Conservation (phyloP, 1,139 yeast genomes). For the Candida smagusa region DNA sequence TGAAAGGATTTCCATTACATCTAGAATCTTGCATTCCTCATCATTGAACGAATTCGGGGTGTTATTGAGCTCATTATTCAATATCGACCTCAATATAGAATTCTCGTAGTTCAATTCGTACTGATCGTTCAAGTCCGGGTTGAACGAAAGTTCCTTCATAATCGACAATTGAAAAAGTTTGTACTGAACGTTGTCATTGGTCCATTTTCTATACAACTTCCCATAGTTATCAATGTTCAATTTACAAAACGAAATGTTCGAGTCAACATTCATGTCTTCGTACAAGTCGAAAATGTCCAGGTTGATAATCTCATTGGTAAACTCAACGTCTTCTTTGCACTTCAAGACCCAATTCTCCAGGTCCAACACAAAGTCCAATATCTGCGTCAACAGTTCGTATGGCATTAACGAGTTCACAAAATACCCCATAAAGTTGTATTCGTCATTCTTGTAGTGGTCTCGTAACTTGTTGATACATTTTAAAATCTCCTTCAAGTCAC, state of each 20-base stretch:
- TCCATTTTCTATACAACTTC: conserved; percentile 7
- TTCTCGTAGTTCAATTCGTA: conserved; percentile 15
- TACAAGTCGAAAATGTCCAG: conserved; percentile 7
- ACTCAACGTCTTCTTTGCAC: conserved; percentile 2
- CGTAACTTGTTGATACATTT: conserved; percentile 3
- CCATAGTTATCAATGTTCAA: conserved; percentile 9
- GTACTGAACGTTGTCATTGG: conserved; percentile 3
- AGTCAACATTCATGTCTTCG: conserved; percentile 9
- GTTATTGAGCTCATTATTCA: conserved; percentile 13
- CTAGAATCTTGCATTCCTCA: conserved; percentile 15
- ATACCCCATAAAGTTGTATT: conserved; percentile 6
- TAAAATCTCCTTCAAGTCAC: conserved; percentile 7
- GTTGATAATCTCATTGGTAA: conserved; percentile 2
- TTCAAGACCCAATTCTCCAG: conserved; percentile 4
- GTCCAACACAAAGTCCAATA: conserved; percentile 4
- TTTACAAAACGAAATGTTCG: conserved; percentile 8
- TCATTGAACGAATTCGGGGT: conserved; percentile 17
- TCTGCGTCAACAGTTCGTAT: conserved; percentile 3
- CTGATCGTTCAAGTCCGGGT: conserved; percentile 10
- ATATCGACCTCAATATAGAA: conserved; percentile 13
- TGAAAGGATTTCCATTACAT: conserved; percentile 16
- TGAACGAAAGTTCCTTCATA: conserved; percentile 13
- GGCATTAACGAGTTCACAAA: conserved; percentile 11
- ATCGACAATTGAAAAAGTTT: conserved; percentile 11
- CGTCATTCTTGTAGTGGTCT: conserved; percentile 3